Conservation (phyloP, 352 stramenopile species). For the Paralagenidium karlingii region DNA sequence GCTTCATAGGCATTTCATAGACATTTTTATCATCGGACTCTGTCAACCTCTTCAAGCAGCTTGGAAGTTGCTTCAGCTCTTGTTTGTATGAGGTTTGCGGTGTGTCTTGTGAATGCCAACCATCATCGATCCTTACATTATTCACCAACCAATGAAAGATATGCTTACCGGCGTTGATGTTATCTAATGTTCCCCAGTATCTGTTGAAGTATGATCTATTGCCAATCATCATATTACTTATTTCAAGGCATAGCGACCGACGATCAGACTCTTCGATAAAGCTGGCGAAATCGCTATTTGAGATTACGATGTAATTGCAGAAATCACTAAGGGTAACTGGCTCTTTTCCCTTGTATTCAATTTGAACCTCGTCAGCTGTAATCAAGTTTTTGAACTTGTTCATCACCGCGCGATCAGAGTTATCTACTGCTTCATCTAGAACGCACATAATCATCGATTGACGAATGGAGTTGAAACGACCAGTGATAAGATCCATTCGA, state of each 20-base stretch:
- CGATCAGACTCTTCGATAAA: constrained; percentile 5
- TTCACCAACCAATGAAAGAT: constrained; percentile 3
- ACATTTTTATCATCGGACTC: constrained; percentile 1
- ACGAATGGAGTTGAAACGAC: constrained; percentile 4
- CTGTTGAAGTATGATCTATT: constrained; percentile 2
- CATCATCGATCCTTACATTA: neutral
- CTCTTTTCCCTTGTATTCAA: constrained; percentile 3
- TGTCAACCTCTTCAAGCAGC: constrained; percentile 2
- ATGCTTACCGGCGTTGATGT: constrained; percentile 2
- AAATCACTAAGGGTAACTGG: neutral
- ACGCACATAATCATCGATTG: constrained; percentile 1
- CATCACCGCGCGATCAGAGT: constrained; percentile 1
- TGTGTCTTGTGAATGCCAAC: constrained; percentile 4
- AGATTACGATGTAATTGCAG: constrained; percentile 2
- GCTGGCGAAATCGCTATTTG: constrained; percentile 1
- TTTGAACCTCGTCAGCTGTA: constrained; percentile 3
- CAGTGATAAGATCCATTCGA: constrained; percentile 1
- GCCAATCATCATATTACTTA: constrained; percentile 1
- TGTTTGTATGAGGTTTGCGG: constrained; percentile 8
- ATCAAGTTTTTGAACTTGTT: constrained; percentile 6
- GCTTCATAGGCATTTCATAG: constrained; percentile 3
- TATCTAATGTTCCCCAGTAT: neutral
- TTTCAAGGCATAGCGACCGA: constrained; percentile 2
- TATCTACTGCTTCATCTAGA: constrained; percentile 4
- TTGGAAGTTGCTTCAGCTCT: constrained; percentile 8